These are phyloP conservation scores for Trichoderma gracile DNA, from an alignment of 2,329 filamentous ascomycete genomes.

Conservation along the genomic window DNA sequence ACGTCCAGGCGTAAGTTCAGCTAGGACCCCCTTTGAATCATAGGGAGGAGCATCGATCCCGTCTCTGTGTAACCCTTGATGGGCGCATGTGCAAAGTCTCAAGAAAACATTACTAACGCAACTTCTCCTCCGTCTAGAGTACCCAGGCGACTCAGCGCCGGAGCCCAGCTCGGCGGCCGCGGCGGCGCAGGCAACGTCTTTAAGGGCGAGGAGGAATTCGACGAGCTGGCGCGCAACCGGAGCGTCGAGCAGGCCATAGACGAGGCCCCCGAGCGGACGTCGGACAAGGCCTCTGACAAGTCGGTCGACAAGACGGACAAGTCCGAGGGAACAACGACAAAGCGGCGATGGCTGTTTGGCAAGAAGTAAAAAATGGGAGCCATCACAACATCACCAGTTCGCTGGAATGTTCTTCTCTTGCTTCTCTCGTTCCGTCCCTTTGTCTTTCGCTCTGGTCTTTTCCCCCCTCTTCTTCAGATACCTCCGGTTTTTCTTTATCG, in stretches of 20 bases:
- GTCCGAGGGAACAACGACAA: conserved; percentile 12
- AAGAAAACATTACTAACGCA: conserved; percentile 16
- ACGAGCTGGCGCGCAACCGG: conserved; percentile 34
- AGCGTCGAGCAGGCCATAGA: conserved; percentile 41
- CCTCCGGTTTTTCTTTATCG: not conserved
- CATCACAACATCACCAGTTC: no score
- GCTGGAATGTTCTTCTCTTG: not conserved
- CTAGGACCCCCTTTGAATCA: not conserved
- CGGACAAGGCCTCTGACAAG: not conserved
- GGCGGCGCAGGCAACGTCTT: conserved; percentile 75
- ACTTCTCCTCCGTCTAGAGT: conserved; percentile 42
- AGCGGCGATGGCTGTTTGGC: conserved; percentile 22
- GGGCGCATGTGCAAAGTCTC: not conserved
- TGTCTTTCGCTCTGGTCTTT: not conserved
- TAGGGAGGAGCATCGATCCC: not conserved
- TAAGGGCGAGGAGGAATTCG: conserved; percentile 46
- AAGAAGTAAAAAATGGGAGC: conserved; percentile 3
- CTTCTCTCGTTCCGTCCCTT: not conserved
- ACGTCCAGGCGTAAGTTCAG: conserved; percentile 69
- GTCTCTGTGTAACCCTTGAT: not conserved
- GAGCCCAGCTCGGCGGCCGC: conserved; percentile 67
- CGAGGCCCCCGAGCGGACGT: conserved; percentile 30
- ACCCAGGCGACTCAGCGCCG: conserved; percentile 57
- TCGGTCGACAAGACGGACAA: conserved; percentile 26
- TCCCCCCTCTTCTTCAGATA: not conserved